Evolutionary conservation across 495 filamentous ascomycete species (phyloP).

Genomic region (Geopyxis carbonaria): DNA sequence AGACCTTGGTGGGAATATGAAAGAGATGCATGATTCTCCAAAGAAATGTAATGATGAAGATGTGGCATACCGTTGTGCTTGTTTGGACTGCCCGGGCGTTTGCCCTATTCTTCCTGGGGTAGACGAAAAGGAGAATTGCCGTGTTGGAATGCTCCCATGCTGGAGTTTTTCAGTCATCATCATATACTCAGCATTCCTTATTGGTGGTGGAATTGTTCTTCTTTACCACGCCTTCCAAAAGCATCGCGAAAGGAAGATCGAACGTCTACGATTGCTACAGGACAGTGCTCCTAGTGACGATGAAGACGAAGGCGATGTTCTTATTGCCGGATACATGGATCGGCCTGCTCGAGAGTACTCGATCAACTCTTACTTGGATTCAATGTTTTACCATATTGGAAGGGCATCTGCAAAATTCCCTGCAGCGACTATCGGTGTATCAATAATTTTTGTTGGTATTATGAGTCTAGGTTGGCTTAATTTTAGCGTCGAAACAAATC

Average conservation of each 20-base stretch:
- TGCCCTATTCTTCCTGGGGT: constrained; percentile 69
- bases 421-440: constrained; percentile 56
- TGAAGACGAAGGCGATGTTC: constrained; percentile 64
- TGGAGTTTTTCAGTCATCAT: constrained; percentile 82
- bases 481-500: constrained; percentile 74
- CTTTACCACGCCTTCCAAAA: constrained; percentile 59
- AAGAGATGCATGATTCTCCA: constrained; percentile 46
- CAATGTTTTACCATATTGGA: constrained; percentile 68
- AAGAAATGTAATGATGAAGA: constrained; percentile 82
- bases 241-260: constrained; percentile 53
- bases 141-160: constrained; percentile 74
- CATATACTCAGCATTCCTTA: constrained; percentile 56
- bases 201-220: constrained; percentile 46
- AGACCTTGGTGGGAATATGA: constrained; percentile 33
- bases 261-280: constrained; percentile 69
- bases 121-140: constrained; percentile 46
- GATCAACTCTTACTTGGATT: constrained; percentile 61
- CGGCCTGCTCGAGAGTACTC: constrained; percentile 53
- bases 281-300: constrained; percentile 69
- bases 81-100: constrained; percentile 72
- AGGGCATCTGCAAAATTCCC: constrained; percentile 67
- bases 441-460: constrained; percentile 50
- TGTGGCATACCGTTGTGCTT: constrained; percentile 71
- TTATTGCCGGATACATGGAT: constrained; percentile 46
- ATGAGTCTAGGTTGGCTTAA: constrained; percentile 74